Percentiles rank a stretch among this genome's conserved stretches.
These are phyloP conservation scores for Trichoderma sp. DNA, from an alignment of 2,329 filamentous ascomycete species.

Conservation along the genomic window DNA sequence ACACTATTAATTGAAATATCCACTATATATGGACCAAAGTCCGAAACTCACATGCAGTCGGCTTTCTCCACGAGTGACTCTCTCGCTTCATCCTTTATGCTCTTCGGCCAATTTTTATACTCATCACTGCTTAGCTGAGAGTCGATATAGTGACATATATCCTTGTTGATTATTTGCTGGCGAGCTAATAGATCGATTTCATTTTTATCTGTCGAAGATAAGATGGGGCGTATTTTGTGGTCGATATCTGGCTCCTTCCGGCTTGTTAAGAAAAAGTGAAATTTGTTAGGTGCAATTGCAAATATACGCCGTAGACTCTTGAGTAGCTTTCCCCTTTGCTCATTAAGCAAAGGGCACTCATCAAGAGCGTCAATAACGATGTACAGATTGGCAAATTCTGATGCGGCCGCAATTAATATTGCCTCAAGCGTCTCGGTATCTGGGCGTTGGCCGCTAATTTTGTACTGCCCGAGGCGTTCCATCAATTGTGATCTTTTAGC, in stretches of 20 bases:
- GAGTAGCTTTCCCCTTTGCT: not conserved
- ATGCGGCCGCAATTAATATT: not conserved
- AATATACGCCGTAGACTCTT: not conserved
- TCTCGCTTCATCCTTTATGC: not conserved
- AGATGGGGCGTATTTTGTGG: not conserved
- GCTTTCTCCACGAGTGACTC: not conserved
- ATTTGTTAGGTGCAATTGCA: not conserved
- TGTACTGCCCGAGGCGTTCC: not conserved
- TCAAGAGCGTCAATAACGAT: not conserved
- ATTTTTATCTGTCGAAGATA: not conserved
- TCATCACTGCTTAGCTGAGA: not conserved
- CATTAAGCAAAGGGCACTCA: not conserved
- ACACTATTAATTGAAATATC: not conserved
- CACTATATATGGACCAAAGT: fast-evolving
- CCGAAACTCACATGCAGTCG: not conserved
- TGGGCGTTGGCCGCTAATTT: not conserved
- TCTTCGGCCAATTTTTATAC: not conserved
- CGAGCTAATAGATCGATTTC: not conserved
- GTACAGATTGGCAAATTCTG: fast-evolving
- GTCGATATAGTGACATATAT: not conserved
- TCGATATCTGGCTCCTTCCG: not conserved
- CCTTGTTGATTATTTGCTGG: not conserved
- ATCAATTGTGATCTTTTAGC: not conserved
- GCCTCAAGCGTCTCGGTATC: not conserved
- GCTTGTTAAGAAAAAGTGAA: not conserved